Evolutionary conservation across 192 early-diverging fungal species (phyloP).

Genomic region (Obelidium mucronatum): DNA sequence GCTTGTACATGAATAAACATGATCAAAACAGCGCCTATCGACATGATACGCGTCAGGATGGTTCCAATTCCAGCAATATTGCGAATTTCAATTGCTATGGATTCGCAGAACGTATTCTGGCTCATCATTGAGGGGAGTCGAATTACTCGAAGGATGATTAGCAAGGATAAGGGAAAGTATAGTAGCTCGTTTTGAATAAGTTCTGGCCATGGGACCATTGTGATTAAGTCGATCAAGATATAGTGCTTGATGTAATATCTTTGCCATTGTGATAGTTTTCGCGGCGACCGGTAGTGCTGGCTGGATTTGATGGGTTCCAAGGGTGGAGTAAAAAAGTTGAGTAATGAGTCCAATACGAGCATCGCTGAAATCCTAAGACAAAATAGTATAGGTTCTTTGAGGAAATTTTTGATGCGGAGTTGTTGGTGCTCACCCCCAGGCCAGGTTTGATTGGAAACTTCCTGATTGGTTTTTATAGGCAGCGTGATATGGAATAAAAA

Average conservation of each 20-base stretch:
- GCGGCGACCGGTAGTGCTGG: not conserved
- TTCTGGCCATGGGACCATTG: slow-evolving; percentile 9
- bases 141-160: not conserved
- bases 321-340: not conserved
- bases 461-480: not conserved
- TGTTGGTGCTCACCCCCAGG: too few relatives aligned
- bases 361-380: not conserved
- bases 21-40: slow-evolving; percentile 3
- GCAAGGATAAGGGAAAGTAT: not conserved
- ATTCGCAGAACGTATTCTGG: not conserved
- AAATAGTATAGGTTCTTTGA: too few relatives aligned
- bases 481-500: not conserved
- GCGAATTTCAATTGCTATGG: not conserved
- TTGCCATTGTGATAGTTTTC: not conserved
- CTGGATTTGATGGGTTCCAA: not conserved
- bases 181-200: not conserved
- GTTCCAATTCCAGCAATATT: slow-evolving; percentile 26
- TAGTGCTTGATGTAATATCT: not conserved
- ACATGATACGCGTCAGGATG: slow-evolving; percentile 8
- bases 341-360: not conserved
- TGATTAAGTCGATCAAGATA: not conserved
- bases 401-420: too few relatives aligned
- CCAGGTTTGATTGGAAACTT: too few relatives aligned
- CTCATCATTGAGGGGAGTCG: slow-evolving; percentile 1
- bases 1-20: slow-evolving; percentile 40